Conservation (phyloP, 176 grass and related monocot species). For the Poa pratensis region DNA sequence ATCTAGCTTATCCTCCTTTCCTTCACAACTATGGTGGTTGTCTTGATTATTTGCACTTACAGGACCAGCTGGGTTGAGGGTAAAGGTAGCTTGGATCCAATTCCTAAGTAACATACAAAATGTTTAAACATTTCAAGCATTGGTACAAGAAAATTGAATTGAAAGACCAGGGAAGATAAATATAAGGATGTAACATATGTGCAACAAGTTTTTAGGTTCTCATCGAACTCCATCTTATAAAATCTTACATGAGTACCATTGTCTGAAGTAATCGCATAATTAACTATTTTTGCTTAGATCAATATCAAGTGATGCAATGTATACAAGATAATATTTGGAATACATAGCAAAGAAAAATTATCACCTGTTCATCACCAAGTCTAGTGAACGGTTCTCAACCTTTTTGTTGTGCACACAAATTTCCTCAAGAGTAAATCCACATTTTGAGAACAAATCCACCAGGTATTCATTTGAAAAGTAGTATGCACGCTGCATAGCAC, state of each 20-base stretch:
- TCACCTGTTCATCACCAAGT: slow-evolving; percentile 95
- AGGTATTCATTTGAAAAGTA: slow-evolving; percentile 84
- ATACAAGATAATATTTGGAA: neutral
- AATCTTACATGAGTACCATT: slow-evolving; percentile 7
- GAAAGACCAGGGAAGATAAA: slow-evolving; percentile 17
- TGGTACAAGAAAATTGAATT: slow-evolving; percentile 13
- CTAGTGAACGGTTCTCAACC: slow-evolving; percentile 86
- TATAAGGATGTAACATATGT: neutral
- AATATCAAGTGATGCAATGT: neutral
- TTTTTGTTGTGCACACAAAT: slow-evolving; percentile 81
- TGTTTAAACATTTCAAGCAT: slow-evolving; percentile 16
- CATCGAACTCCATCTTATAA: neutral
- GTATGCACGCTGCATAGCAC: slow-evolving; percentile 73
- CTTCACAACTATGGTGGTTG: slow-evolving; percentile 40
- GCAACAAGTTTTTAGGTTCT: neutral
- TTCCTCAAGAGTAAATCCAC: slow-evolving; percentile 75
- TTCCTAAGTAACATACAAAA: slow-evolving; percentile 55
- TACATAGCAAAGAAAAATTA: neutral
- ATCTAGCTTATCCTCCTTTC: slow-evolving; percentile 36
- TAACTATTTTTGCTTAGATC: neutral
- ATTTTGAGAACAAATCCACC: slow-evolving; percentile 60
- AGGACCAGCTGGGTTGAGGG: slow-evolving; percentile 34
- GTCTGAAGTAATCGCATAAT: neutral
- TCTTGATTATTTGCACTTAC: slow-evolving; percentile 28
- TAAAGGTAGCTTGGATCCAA: slow-evolving; percentile 95